Evolutionary conservation across 306 rosid genomes (phyloP), one percentile per base, ranked within the genome.

Genomic region (Quercus wislizeni): DNA sequence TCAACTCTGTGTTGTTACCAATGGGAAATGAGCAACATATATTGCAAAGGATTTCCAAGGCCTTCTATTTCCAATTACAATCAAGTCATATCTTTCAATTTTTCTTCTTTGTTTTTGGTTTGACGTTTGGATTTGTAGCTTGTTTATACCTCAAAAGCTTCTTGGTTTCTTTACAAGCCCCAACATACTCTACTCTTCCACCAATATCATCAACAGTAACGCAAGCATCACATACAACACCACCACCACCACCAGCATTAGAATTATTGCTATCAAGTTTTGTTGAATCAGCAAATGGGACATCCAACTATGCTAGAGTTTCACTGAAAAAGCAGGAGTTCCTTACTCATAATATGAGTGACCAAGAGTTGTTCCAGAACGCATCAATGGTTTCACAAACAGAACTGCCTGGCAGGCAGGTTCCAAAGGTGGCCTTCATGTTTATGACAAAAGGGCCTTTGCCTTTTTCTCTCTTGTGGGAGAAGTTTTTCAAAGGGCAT

Each of bases 381-480:
- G 92, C 87, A 49, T 62, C 81, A 11, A 80, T 55, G 90, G 80
- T 74, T 74, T 76, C 79, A 74, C 74, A 12, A 46, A 43, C 74
- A 28, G 79, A 63, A 67, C 5, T 33, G 5, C 21, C 74, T 10
- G 13, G 49, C 23, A 56, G 69, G 23, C 17, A 19, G 31, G 69
- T 28, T 55, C 92, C 89, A 0, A 91, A 87, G 78, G 90, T 90
- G 57, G 91, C 91, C 25, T 91, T 91, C 86, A 81, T 91, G 93
- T 91, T 89, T 85, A 75, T 91, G 84, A 80, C 87, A 23, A 70
- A 54, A n/a, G 91, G 90, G 27, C 69, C 83, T 68, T 35, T 88
- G 35, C 91, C 93, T 6, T 23, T 91, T 59, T 84, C 82, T 69
- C 87, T 49, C 27, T 72, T 89, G 56, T 88, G 92, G 97, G 92